Percentiles rank a stretch among this genome's conserved stretches.
Evolutionary conservation across 352 stramenopile species (phyloP).

Genomic region (Aphanomyces stellatus): DNA sequence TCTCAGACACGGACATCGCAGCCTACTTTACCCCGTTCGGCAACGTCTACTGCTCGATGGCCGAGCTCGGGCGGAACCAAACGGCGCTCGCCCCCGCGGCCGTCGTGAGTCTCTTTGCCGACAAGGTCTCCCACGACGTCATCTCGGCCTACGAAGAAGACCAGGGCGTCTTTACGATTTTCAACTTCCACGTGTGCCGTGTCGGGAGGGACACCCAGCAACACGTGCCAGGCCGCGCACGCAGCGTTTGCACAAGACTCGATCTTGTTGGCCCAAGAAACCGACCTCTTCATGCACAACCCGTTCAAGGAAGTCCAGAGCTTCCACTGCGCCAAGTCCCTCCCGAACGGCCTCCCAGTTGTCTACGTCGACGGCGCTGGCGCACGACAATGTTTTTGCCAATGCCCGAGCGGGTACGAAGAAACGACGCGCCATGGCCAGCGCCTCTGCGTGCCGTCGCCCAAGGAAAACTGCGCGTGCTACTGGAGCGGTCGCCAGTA

Average conservation of each 20-base stretch:
- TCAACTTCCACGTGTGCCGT: conserved; percentile 13
- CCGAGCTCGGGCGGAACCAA: background rate
- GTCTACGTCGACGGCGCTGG: background rate
- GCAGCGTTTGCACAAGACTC: conserved; percentile 7
- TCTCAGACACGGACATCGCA: background rate
- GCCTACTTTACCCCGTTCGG: conserved; percentile 8
- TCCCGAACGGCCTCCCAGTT: conserved; percentile 21
- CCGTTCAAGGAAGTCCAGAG: conserved; percentile 14
- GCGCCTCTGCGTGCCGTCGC: background rate
- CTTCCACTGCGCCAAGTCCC: conserved; percentile 12
- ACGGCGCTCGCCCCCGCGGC: background rate
- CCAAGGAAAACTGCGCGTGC: conserved; percentile 10
- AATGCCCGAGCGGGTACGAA: conserved; percentile 23
- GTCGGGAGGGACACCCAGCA: too few relatives aligned
- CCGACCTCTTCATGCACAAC: conserved; percentile 7
- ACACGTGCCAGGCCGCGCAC: background rate
- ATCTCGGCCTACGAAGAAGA: conserved; percentile 10
- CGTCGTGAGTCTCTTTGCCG: conserved; percentile 6
- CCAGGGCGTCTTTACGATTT: background rate
- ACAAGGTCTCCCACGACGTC: conserved; percentile 5
- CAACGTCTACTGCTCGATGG: conserved; percentile 15
- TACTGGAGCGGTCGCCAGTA: conserved; percentile 10
- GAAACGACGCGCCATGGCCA: background rate
- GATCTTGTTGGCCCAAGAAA: background rate
- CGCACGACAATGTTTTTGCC: conserved; percentile 17